A percentile compares a stretch with the other conserved stretches of the same genome.
These are phyloP conservation scores for Plasmodium malariae DNA, from an alignment of 169 alveolate species.

Conservation along the genomic window DNA sequence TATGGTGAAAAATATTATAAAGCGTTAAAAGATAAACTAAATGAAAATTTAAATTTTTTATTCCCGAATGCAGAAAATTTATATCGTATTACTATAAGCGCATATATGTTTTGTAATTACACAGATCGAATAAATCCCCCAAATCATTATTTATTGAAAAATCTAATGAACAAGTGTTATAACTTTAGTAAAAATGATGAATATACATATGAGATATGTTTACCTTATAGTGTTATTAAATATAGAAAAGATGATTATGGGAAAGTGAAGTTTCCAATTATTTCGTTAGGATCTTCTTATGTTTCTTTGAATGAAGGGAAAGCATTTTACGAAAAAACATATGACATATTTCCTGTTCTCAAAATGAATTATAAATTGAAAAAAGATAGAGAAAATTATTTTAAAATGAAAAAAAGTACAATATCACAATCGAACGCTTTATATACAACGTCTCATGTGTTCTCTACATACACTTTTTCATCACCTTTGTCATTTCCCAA, in stretches of 20 bases:
- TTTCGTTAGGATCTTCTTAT: constrained; percentile 51
- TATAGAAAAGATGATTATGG: constrained; percentile 54
- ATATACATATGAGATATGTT: constrained; percentile 52
- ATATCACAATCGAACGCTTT: neutral
- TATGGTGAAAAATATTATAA: constrained; percentile 39
- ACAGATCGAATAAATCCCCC: constrained; percentile 75
- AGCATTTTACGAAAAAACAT: constrained; percentile 74
- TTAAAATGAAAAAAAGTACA: constrained; percentile 3
- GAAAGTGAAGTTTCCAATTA: constrained; percentile 53
- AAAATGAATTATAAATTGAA: constrained; percentile 26
- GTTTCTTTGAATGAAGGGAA: constrained; percentile 56
- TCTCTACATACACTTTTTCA: no score
- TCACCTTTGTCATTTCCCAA: neutral
- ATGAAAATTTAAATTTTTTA: constrained; percentile 35
- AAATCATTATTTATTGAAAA: constrained; percentile 53
- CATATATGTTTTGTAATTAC: constrained; percentile 74
- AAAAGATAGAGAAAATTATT: constrained; percentile 39
- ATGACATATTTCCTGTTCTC: constrained; percentile 70
- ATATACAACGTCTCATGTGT: neutral
- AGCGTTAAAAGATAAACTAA: constrained; percentile 66
- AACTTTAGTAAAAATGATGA: constrained; percentile 44
- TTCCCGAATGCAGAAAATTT: constrained; percentile 35
- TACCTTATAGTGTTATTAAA: constrained; percentile 69
- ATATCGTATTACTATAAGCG: constrained; percentile 74
- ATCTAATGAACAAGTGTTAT: constrained; percentile 55